Evolutionary conservation across 2,329 filamentous ascomycete species (phyloP).

Genomic region (Diplocarpon rosae): DNA sequence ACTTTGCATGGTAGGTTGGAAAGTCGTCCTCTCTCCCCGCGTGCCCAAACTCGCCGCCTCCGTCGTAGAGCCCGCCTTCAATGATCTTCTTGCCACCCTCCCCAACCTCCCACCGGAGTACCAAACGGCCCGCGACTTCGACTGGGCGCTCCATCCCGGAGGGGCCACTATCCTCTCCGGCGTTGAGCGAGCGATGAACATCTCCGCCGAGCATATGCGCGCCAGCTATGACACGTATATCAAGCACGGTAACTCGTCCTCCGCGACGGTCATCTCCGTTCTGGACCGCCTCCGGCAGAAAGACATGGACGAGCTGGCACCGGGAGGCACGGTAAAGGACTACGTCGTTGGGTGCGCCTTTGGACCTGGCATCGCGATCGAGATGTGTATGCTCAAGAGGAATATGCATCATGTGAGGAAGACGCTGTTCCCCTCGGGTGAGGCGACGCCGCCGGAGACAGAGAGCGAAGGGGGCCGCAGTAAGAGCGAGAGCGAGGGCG

Average conservation of each 20-base stretch:
- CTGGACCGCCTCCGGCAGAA: slow-evolving; percentile 48
- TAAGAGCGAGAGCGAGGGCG: slow-evolving; percentile 11
- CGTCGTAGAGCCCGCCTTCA: slow-evolving; percentile 42
- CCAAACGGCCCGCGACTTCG: slow-evolving; percentile 44
- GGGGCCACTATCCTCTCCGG: slow-evolving; percentile 56
- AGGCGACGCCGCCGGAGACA: slow-evolving; percentile 25
- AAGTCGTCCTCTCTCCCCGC: slow-evolving; percentile 50
- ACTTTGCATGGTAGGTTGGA: slow-evolving; percentile 40
- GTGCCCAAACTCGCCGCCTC: slow-evolving; percentile 46
- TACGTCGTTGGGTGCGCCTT: slow-evolving; percentile 59
- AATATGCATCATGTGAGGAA: slow-evolving; percentile 24
- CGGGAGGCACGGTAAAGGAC: slow-evolving; percentile 39
- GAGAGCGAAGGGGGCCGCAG: slow-evolving; percentile 23
- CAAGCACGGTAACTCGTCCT: slow-evolving; percentile 57
- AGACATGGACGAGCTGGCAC: slow-evolving; percentile 47
- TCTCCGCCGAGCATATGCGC: slow-evolving; percentile 52
- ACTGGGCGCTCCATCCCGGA: slow-evolving; percentile 65
- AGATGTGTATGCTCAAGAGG: slow-evolving; percentile 53
- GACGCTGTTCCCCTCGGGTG: slow-evolving; percentile 15
- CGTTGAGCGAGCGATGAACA: slow-evolving; percentile 45
- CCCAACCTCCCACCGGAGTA: slow-evolving; percentile 35
- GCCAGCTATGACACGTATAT: slow-evolving; percentile 62
- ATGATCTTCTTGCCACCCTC: slow-evolving; percentile 39
- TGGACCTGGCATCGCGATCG: slow-evolving; percentile 56
- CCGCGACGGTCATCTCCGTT: slow-evolving; percentile 58